Evolutionary conservation across 1,284 basidiomycete species (phyloP).

Genomic region (Tetrapyrgos nigripes): DNA sequence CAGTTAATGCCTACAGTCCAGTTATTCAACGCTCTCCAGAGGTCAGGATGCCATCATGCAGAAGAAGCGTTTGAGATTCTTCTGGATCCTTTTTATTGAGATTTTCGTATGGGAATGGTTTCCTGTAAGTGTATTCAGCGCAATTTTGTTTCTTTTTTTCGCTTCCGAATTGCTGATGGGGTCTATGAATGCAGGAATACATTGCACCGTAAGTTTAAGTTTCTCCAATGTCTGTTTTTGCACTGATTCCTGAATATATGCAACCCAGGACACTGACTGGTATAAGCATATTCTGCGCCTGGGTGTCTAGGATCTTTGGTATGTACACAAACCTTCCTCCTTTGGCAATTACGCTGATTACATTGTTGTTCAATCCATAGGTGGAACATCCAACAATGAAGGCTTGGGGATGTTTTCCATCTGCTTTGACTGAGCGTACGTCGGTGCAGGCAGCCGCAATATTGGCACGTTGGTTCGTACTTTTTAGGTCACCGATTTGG

Average conservation of each 20-base stretch:
- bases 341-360: not conserved
- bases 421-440: constrained; percentile 42
- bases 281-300: constrained; percentile 64
- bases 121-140: constrained; percentile 23
- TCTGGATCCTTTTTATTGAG: too few species aligned
- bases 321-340: not conserved
- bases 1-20: constrained; percentile 57
- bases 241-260: not conserved
- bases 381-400: constrained; percentile 24
- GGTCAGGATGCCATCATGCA: constrained; percentile 52
- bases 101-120: too few species aligned
- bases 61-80: constrained; percentile 59
- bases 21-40: constrained; percentile 51
- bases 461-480: too few species aligned
- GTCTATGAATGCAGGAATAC: constrained; percentile 16
- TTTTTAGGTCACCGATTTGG: not conserved
- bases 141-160: not conserved
- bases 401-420: constrained; percentile 14
- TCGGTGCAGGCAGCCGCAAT: constrained; percentile 35
- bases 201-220: constrained; percentile 21
- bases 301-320: constrained; percentile 64
- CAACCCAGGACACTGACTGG: constrained; percentile 52
- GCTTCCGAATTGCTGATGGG: not conserved
- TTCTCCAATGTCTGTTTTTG: not conserved
- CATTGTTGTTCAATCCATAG: not conserved